Evolutionary conservation across 2,329 filamentous ascomycete species (phyloP), one percentile per base, ranked within the genome.

Genomic region (Aquanectria penicillioides): DNA sequence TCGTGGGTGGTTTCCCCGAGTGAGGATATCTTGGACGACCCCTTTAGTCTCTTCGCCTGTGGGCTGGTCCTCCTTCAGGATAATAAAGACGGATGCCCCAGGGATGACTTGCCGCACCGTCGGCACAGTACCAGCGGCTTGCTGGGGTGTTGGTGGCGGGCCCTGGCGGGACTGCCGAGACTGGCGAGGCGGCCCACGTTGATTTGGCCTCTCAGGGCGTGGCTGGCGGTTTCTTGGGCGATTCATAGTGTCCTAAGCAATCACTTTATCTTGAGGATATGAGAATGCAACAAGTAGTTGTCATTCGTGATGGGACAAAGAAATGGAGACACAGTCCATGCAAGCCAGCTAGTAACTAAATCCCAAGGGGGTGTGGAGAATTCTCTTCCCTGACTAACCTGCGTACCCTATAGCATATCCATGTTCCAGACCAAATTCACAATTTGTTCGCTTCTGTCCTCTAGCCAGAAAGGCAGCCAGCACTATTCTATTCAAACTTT

Each of bases 51-150:
- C 87, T 40, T 84, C 83, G 6, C 91, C 91, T 0, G 90, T 93
- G 1, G 84, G 85, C 72, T 94, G 91, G 74, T 94, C 91, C 60
- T 84, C 81, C 69, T 94, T 94, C 26, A 93, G 81, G 1, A 94
- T 81, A 53, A 94, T 91, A 44, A 88, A 90, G 50, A 94, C 91
- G 4, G 71, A 62, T 4, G 87, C 85, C 29, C 90, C 90, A 0
- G 83, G 81, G 5, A 84, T 63, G 25, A 92, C 87, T 62, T 87
- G 75, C 10, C 71, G 70, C n/a, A 73, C 74, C 5, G 73, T 81
- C 1, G 84, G 84, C 9, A 86, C 80, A 15, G 71, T 72, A 17
- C 73, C 71, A n/a, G 73, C 60, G 11, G 68, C 70, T 61, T 77
- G 75, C 20, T 75, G 74, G 2, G 73, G 72, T 26, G 73, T 76